Evolutionary conservation across 495 filamentous ascomycete genomes (phyloP).

Genomic region (Penicillium cosmopolitanum): DNA sequence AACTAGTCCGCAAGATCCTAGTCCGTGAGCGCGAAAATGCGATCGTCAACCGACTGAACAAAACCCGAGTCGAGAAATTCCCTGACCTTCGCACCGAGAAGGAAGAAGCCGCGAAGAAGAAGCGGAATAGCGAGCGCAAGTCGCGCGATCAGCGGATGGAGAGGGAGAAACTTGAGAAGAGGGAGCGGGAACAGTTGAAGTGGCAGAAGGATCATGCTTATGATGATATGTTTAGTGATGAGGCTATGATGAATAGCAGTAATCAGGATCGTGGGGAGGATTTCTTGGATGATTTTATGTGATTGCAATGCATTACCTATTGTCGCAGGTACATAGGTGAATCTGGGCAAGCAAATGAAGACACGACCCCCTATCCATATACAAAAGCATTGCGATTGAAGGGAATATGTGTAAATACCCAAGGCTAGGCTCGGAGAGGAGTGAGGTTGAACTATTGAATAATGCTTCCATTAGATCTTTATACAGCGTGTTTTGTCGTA

Average conservation of each 20-base stretch:
- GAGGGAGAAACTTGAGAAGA: constrained; percentile 74
- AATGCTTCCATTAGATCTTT: too few species aligned
- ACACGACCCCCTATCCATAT: too few species aligned
- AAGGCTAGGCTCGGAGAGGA: too few species aligned
- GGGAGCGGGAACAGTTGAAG: constrained; percentile 84
- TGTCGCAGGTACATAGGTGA: too few species aligned
- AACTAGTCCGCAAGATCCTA: constrained; percentile 78
- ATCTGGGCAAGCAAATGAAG: too few species aligned
- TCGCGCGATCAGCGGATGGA: constrained; percentile 71
- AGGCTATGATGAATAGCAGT: constrained; percentile 49
- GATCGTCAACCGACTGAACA: constrained; percentile 95
- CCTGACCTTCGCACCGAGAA: constrained; percentile 81
- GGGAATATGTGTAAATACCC: too few species aligned
- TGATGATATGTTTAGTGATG: constrained; percentile 67
- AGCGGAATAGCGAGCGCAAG: constrained; percentile 70
- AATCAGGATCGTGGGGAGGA: constrained; percentile 56
- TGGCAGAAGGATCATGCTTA: constrained; percentile 95
- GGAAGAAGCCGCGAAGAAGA: constrained; percentile 69
- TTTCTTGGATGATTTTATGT: constrained; percentile 60
- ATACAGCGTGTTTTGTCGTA: too few species aligned
- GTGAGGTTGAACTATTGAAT: too few species aligned
- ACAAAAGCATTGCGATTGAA: too few species aligned
- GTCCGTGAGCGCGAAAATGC: constrained; percentile 77
- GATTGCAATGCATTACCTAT: constrained; percentile 24
- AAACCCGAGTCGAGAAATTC: constrained; percentile 86